Evolutionary conservation across 257 asterid genomes (phyloP), one percentile per base, ranked within the genome.

Genomic region (Nicotiana benthamiana): DNA sequence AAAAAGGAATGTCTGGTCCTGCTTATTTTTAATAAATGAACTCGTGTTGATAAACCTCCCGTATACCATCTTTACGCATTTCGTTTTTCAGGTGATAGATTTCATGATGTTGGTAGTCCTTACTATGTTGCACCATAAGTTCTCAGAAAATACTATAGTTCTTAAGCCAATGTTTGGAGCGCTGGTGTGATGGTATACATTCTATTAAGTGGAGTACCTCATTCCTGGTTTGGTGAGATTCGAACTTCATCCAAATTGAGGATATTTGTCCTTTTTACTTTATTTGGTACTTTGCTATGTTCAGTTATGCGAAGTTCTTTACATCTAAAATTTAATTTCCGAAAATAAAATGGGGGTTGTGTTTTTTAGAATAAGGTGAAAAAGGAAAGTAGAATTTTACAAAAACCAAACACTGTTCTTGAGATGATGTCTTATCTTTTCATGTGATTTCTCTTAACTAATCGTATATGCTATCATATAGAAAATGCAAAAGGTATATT

Each of bases 41-140:
- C n/a, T n/a, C n/a, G n/a, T n/a, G n/a, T n/a, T n/a, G n/a, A n/a
- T n/a, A n/a, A n/a, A n/a, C n/a, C n/a, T n/a, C n/a, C n/a, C n/a
- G n/a, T n/a, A n/a, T n/a, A n/a, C n/a, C n/a, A n/a, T n/a, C n/a
- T n/a, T n/a, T n/a, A n/a, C n/a, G n/a, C n/a, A n/a, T n/a, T n/a
- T n/a, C n/a, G n/a, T n/a, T 80, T 88, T 82, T 82, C 91, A 94
- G 98, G 97, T 57, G 93, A 94, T 72, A 90, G 81, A 83, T 93
- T 94, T 61, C 83, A 81, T 27, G 97, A 93, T 56, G 98, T 94
- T 67, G 98, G 98, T 51, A 94, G 98, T 87, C 98, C 98, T 66
- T 94, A 94, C 68, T 94, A 94, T 75, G 98, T 94, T 81, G 98
- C 98, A 78, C 98, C 98, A 2, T 97, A 94, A 87, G 95, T 94